Evolutionary conservation across 2,329 filamentous ascomycete genomes (phyloP), one percentile per base, ranked within the genome.

Genomic region (Chaetomium sp.): DNA sequence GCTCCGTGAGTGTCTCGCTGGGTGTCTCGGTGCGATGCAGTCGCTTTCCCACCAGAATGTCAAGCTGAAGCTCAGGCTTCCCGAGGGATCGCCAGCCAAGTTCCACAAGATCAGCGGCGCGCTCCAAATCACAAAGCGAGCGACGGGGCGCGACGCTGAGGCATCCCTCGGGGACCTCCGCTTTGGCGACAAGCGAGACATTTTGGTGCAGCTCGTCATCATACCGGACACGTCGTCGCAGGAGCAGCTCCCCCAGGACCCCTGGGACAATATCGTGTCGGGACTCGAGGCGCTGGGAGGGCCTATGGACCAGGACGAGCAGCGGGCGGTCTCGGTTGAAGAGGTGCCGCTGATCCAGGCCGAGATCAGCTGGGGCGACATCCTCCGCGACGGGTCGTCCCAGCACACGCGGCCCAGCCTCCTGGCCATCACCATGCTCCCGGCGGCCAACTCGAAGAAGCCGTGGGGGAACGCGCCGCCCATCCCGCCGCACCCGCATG

Each of bases 81-180:
- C 95, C 0, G 95, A 99, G 79, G 95, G 95, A 23, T 99, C 95
- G 2, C 95, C 94, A 0, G 95, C 95, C 72, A 97, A 97, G 75
- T 99, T 99, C 75, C 92, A 97, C 76, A 99, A 99, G 80, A 98
- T 99, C 73, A 97, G 92, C 73, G 95, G 95, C 60, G 95, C 94
- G 4, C 81, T 99, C 65, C 93, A 98, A 75, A 96, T 96, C 68
- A 98, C 94, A 3, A 99, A 97, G 81, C 90, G 95, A 66, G 95
- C 94, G 16, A 96, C 93, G 27, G 95, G 95, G 12, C 89, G 93
- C 58, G 95, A 98, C 76, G 95, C 94, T 0, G 95, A 99, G 78
- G 94, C 93, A 10, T 89, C 91, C 0, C 81, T 99, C 27, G 95
- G 95, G 42, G 95, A 99, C 76, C 81, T 99, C 59, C 87, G 93